Evolutionary conservation across 768 basidiomycete genomes (phyloP).

Genomic region (Trichaptum fuscoviolaceum): DNA sequence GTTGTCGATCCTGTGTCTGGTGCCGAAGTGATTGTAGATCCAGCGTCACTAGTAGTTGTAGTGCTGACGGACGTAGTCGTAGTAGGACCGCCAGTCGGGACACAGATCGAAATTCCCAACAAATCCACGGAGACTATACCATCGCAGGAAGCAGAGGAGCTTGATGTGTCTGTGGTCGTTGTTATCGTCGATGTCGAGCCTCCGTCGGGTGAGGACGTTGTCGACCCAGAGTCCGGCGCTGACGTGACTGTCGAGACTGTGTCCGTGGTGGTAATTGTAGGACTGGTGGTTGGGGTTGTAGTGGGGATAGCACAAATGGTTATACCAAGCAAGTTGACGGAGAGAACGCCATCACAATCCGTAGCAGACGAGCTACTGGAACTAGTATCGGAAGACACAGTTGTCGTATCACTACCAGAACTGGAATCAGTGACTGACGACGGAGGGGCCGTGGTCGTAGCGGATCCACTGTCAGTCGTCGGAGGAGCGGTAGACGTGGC

Average conservation of each 20-base stretch:
- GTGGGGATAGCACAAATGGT: slow-evolving; percentile 4
- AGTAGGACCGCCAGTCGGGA: neutral
- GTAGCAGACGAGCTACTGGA: slow-evolving; percentile 3
- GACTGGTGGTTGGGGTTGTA: neutral
- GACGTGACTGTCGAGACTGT: neutral
- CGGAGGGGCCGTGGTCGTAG: too few relatives aligned
- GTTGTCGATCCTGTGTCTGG: slow-evolving; percentile 9
- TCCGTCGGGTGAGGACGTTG: neutral
- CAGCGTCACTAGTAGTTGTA: slow-evolving; percentile 7
- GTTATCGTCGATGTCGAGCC: neutral
- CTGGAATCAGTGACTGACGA: neutral
- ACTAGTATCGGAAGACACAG: slow-evolving; percentile 6
- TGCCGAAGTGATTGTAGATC: slow-evolving; percentile 9
- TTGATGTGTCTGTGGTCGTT: slow-evolving; percentile 1
- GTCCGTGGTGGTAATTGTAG: slow-evolving; percentile 10
- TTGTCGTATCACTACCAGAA: neutral
- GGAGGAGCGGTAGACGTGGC: neutral
- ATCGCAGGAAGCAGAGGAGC: slow-evolving; percentile 3
- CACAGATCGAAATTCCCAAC: slow-evolving; percentile 5
- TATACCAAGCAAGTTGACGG: neutral
- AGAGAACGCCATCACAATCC: neutral
- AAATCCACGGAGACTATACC: neutral
- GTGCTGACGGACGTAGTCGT: neutral
- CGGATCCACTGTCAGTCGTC: neutral
- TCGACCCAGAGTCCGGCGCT: neutral